phyloP scores from a whole-genome alignment of 2,329 filamentous ascomycete genomes.

The Nakataea oryzae region DNA sequence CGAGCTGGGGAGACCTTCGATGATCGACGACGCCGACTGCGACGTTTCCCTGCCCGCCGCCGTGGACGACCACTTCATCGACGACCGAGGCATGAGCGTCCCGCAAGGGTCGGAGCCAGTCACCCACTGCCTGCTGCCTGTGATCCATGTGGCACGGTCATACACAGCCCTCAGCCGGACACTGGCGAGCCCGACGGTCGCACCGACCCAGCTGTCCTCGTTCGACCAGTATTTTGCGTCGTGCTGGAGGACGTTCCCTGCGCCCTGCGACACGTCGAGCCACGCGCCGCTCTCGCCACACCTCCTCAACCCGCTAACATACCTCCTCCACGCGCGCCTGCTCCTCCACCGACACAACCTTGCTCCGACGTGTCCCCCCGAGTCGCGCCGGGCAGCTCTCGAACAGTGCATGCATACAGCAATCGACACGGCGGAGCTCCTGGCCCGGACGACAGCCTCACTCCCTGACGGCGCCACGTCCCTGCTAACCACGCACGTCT shows the following conservation, averaged over 20 bases:
- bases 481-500: conserved; percentile 73
- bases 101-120: conserved; percentile 42
- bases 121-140: conserved; percentile 63
- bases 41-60: conserved; percentile 71
- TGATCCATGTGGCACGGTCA: conserved; percentile 72
- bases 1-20: conserved; percentile 67
- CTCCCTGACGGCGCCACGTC: conserved; percentile 60
- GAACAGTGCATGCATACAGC: conserved; percentile 67
- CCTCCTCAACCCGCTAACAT: conserved; percentile 63
- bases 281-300: conserved; percentile 58
- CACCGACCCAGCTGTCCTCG: conserved; percentile 55
- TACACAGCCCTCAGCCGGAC: conserved; percentile 65
- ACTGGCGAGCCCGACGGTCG: conserved; percentile 56
- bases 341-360: conserved; percentile 85
- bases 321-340: conserved; percentile 75
- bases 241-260: conserved; percentile 67
- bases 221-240: conserved; percentile 74
- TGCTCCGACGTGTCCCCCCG: conserved; percentile 54
- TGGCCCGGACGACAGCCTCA: conserved; percentile 52
- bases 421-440: conserved; percentile 66
- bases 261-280: conserved; percentile 58
- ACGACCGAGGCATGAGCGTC: conserved; percentile 42
- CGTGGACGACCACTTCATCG: conserved; percentile 70
- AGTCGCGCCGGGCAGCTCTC: conserved; percentile 60
- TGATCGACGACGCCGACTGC: conserved; percentile 83